Base-by-base conservation (phyloP, 2,329 filamentous ascomycete genomes). In the Coleophoma eucalyptorum region DNA sequence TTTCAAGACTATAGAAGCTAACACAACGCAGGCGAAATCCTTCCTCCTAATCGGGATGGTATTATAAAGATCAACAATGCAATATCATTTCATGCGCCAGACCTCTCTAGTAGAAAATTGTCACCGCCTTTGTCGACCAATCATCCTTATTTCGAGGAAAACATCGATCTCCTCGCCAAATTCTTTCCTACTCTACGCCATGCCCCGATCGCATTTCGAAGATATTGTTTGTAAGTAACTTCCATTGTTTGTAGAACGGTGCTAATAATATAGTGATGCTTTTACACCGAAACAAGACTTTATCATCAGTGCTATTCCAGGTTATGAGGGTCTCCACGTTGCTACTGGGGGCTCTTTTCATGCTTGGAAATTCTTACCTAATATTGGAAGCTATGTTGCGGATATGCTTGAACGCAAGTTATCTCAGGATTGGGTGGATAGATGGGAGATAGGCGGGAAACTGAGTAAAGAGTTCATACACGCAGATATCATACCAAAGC, bases 331-430 rank as follows among this genome's bases (percentile, higher is more conserved):
- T 50, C 65, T 86, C 18, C 83, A 77, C 64, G 61, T 86, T 15
- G 81, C 80, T 0, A 77, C 77, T 0, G 82, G 80, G 13, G 81
- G 82, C 2, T 84, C 80, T 12, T 82, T 84, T 54, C 81, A 85
- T 61, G 76, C 76, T 43, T 84, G 78, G 74, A 84, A 85, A 63
- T 83, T 85, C 60, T 68, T 85, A 19, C 81, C 81, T 1, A 77
- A 76, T 16, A 78, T 83, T 57, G 81, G 81, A 4, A 75, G 77
- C 50, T 84, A 84, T 62, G 69, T 81, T 53, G 66, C 70, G 33
- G 73, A 79, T 55, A 72, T 73, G 67, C 64, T 75, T 59, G 60
- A 71, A 42, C 70, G 71, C 51, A 42, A 15, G 6, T 37, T 55
- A 20, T 16, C 26, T 8, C 12, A 12, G 7, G 37, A 33, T 13